A percentile compares a stretch with the other conserved stretches of the same genome.
phyloP scores from a whole-genome alignment of 1,284 basidiomycete genomes.

The Peniophora sp. region DNA sequence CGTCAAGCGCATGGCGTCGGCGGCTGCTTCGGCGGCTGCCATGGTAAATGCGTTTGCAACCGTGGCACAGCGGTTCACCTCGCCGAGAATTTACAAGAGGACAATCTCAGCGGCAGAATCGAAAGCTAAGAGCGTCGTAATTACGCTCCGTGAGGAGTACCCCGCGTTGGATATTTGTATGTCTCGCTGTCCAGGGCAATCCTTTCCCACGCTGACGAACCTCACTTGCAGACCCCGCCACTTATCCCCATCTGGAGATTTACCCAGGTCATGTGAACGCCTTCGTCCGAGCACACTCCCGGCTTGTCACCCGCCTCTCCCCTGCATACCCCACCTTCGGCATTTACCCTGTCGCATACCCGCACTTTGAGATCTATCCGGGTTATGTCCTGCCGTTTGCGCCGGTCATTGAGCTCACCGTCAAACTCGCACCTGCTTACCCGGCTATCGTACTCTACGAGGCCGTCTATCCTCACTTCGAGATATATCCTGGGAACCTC shows the following conservation, averaged over 20 bases:
- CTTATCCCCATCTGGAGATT: constrained; percentile 4
- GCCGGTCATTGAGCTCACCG: not conserved
- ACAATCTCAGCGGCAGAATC: too few species aligned
- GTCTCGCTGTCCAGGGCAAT: too few species aligned
- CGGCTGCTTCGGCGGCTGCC: constrained; percentile 1
- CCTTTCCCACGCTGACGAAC: too few species aligned
- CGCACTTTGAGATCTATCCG: constrained; percentile 7
- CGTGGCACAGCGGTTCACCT: not conserved
- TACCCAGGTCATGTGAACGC: not conserved
- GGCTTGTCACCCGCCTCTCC: too few species aligned
- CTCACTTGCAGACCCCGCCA: constrained; percentile 24
- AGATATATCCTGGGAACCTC: not conserved
- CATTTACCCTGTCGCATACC: constrained; percentile 20
- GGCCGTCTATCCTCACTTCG: not conserved
- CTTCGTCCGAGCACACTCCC: too few species aligned
- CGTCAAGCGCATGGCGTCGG: not conserved
- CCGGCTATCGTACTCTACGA: not conserved
- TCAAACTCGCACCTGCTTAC: not conserved
- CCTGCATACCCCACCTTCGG: constrained; percentile 27
- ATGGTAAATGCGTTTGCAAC: not conserved
- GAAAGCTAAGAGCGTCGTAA: too few species aligned
- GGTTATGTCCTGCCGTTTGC: constrained; percentile 1
- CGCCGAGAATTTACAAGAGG: constrained; percentile 17
- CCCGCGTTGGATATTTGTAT: too few species aligned
- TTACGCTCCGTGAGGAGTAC: too few species aligned